Evolutionary conservation across 2,329 filamentous ascomycete genomes (phyloP).

Genomic region (Cercospora brassicicola): DNA sequence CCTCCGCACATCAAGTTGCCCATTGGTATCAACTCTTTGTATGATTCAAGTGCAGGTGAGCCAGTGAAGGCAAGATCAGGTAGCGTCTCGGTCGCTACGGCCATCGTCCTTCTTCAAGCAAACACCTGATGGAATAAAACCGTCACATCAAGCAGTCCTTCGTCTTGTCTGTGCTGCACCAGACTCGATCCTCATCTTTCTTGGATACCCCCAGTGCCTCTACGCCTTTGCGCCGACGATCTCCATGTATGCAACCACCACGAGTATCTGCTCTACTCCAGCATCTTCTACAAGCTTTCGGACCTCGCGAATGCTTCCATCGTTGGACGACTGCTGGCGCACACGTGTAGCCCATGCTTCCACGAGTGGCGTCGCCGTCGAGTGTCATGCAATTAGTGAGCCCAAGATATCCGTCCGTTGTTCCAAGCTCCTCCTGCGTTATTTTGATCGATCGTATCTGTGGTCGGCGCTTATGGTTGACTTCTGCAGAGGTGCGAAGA

Average conservation of each 20-base stretch:
- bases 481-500: neutral
- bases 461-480: neutral
- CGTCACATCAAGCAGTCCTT: neutral
- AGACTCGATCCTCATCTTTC: neutral
- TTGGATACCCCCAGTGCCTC: neutral
- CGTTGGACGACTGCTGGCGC: neutral
- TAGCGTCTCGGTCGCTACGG: neutral
- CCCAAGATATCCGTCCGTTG: neutral
- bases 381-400: neutral
- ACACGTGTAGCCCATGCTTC: neutral
- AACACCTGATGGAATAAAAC: neutral
- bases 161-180: neutral
- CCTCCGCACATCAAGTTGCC: neutral
- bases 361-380: neutral
- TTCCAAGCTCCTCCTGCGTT: neutral
- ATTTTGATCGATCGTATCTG: neutral
- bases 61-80: neutral
- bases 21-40: neutral
- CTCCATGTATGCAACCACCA: neutral
- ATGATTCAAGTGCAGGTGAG: neutral
- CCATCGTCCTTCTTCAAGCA: neutral
- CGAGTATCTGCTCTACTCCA: neutral
- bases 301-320: neutral
- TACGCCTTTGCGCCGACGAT: neutral
- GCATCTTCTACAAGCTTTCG: neutral